A percentile compares a stretch with the other conserved stretches of the same genome.
These are phyloP conservation scores for Cucurbitaria berberidis DNA, from an alignment of 2,329 filamentous ascomycete species.

Conservation along the genomic window DNA sequence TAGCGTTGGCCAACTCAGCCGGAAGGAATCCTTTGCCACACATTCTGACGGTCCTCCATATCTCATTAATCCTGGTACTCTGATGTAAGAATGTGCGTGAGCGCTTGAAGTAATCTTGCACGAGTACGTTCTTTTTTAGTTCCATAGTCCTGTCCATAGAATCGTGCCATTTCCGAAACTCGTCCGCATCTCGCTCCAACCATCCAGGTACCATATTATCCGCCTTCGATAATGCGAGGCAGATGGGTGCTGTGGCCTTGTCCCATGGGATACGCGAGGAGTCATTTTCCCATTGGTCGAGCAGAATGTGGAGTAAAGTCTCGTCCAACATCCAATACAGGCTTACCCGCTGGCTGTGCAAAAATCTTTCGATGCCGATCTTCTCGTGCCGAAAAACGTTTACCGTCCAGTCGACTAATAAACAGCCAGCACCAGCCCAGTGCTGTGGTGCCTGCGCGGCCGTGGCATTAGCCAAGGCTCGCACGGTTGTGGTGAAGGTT, in stretches of 20 bases:
- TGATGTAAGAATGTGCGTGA: constrained; percentile 12
- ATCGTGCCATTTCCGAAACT: constrained; percentile 5
- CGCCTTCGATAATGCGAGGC: constrained; percentile 1
- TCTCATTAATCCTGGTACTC: constrained; percentile 13
- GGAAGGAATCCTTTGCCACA: constrained; percentile 14
- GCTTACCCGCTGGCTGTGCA: constrained; percentile 19
- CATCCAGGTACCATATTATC: constrained; percentile 5
- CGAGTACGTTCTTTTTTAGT: neutral
- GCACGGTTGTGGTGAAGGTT: constrained; percentile 11
- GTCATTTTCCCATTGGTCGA: constrained; percentile 18
- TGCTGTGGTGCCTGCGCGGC: neutral
- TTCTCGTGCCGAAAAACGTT: constrained; percentile 7
- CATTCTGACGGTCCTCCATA: constrained; percentile 18
- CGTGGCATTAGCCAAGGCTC: neutral
- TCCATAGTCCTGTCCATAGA: neutral
- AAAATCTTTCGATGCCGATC: constrained; percentile 13
- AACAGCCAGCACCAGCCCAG: constrained; percentile 13
- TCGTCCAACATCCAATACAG: constrained; percentile 24
- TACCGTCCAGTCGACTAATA: constrained; percentile 15
- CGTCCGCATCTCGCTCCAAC: constrained; percentile 8
- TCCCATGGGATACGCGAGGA: constrained; percentile 5
- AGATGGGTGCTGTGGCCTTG: constrained; percentile 5
- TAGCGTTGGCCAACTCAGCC: constrained; percentile 11
- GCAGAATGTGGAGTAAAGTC: constrained; percentile 16
- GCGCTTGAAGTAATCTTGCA: constrained; percentile 11